These are phyloP conservation scores for Nepenthes mirabilis DNA, from an alignment of 148 eudicot species.

Conservation along the genomic window DNA sequence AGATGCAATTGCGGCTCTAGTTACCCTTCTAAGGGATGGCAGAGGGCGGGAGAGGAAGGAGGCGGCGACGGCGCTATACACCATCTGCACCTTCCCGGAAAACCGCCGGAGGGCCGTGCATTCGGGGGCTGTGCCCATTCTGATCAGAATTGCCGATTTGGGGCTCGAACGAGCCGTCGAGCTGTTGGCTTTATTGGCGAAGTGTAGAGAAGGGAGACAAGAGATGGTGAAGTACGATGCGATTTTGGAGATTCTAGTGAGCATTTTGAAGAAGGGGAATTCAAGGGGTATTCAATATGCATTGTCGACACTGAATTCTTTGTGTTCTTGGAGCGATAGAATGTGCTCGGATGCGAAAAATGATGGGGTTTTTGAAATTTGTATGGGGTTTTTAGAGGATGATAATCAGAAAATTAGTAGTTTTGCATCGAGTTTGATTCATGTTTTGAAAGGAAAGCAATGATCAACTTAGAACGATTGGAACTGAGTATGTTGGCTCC, in stretches of 20 bases:
- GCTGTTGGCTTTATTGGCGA: constrained; percentile 60
- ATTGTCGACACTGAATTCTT: constrained; percentile 37
- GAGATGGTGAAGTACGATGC: constrained; percentile 40
- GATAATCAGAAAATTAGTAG: constrained; percentile 81
- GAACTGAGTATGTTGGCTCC: constrained; percentile 4
- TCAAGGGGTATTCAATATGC: constrained; percentile 73
- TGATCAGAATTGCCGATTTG: constrained; percentile 19
- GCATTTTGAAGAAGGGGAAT: constrained; percentile 59
- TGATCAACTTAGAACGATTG: neutral
- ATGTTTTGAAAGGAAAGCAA: constrained; percentile 45
- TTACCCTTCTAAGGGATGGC: constrained; percentile 40
- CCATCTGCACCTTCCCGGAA: constrained; percentile 64
- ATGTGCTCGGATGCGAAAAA: constrained; percentile 29
- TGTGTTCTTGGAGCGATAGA: constrained; percentile 40
- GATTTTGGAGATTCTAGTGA: constrained; percentile 34
- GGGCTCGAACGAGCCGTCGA: constrained; percentile 82
- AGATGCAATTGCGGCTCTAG: constrained; percentile 38
- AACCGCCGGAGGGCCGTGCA: constrained; percentile 60
- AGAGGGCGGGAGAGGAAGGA: constrained; percentile 59
- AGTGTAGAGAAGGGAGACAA: constrained; percentile 58
- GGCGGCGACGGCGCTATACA: constrained; percentile 71
- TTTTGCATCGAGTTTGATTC: constrained; percentile 57
- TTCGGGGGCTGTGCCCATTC: constrained; percentile 43
- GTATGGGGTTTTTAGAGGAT: constrained; percentile 58
- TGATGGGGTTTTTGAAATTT: constrained; percentile 60